A percentile compares a stretch with the other conserved stretches of the same genome.
These are phyloP conservation scores for Trichoderma reesei DNA, from an alignment of 495 filamentous ascomycete species.

Conservation along the genomic window DNA sequence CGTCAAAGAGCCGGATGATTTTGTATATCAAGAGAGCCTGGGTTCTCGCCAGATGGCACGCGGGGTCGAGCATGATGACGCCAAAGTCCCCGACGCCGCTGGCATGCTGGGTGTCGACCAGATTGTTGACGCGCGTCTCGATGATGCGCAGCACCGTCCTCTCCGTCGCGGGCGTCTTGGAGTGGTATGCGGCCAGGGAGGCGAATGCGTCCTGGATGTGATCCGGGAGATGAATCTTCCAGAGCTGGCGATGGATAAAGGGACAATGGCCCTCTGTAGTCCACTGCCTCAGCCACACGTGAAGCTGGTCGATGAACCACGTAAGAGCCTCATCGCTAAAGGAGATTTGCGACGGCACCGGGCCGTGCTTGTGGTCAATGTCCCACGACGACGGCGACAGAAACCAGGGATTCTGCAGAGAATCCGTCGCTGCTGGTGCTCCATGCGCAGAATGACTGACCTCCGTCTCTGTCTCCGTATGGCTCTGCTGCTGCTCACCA, in stretches of 20 bases:
- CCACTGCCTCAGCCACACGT: conserved; percentile 20
- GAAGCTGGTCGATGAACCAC: conserved; percentile 18
- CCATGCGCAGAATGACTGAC: not conserved
- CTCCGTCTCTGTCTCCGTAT: not conserved
- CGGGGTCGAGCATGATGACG: conserved; percentile 11
- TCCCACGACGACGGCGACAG: conserved; percentile 16
- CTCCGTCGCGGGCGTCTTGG: conserved; percentile 14
- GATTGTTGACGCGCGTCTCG: conserved; percentile 14
- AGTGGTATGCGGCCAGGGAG: conserved; percentile 20
- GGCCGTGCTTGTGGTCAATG: conserved; percentile 13
- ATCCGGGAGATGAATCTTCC: conserved; percentile 20
- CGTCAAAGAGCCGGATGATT: conserved; percentile 49
- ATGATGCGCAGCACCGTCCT: conserved; percentile 20
- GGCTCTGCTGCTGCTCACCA: not conserved
- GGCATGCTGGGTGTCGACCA: conserved; percentile 14
- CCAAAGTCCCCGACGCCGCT: not conserved
- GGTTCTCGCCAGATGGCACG: conserved; percentile 32
- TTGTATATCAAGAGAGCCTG: conserved; percentile 43
- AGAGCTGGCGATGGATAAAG: conserved; percentile 33
- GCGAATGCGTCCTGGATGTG: conserved; percentile 25
- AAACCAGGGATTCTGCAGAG: conserved; percentile 16
- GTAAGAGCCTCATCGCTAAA: conserved; percentile 18
- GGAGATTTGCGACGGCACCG: not conserved
- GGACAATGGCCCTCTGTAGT: conserved; percentile 17
- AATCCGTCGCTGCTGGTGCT: not conserved